Evolutionary conservation across 1,284 basidiomycete genomes (phyloP).

Genomic region (Puccinia horiana): DNA sequence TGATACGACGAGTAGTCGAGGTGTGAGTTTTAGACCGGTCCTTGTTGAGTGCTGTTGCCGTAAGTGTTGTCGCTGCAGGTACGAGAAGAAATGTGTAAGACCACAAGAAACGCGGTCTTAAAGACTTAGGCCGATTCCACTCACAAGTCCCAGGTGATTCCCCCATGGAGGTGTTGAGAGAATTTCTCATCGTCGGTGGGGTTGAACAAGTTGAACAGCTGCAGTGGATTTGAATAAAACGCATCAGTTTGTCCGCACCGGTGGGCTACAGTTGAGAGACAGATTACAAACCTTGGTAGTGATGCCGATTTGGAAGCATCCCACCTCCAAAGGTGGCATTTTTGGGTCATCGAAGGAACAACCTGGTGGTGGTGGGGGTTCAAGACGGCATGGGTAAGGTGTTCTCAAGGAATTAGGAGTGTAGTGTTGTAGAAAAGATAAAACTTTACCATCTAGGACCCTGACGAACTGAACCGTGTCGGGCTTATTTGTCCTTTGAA

Average conservation of each 20-base stretch:
- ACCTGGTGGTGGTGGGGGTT: neutral
- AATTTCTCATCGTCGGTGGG: neutral
- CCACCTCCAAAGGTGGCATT: neutral
- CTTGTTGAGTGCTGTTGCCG: too few relatives aligned
- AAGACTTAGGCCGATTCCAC: neutral
- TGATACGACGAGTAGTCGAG: too few relatives aligned
- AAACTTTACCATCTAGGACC: constrained; percentile 28
- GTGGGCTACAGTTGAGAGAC: too few relatives aligned
- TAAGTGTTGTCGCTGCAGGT: too few relatives aligned
- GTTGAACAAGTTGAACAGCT: constrained; percentile 16
- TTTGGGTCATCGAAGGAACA: constrained; percentile 13
- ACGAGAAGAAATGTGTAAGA: neutral
- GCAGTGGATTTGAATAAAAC: neutral
- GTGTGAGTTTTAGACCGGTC: too few relatives aligned
- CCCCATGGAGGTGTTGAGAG: neutral
- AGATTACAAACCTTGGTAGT: constrained; percentile 20
- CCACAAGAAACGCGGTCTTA: neutral
- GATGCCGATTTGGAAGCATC: constrained; percentile 30
- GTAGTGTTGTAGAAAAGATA: neutral
- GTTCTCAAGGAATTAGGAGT: neutral
- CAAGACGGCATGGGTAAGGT: neutral
- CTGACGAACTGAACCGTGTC: constrained; percentile 14
- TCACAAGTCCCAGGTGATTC: constrained; percentile 19
- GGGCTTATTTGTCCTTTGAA: constrained; percentile 33
- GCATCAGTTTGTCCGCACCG: too few relatives aligned